These are phyloP conservation scores for Selaginella moellendorffii DNA, from an alignment of 75 land plant genomes.

Conservation along the genomic window DNA sequence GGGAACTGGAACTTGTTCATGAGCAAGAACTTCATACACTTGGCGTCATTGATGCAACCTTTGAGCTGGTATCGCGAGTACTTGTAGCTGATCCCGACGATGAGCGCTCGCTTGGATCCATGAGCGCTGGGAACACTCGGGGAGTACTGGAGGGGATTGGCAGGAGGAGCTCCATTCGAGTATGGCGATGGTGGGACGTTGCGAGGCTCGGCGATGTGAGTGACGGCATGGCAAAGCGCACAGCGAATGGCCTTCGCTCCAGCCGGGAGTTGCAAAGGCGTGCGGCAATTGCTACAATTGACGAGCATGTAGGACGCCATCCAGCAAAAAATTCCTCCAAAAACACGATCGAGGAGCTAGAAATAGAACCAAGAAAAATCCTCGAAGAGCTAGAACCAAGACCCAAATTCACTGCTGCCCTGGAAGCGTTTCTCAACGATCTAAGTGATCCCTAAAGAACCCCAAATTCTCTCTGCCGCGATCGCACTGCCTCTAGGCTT, in stretches of 20 bases:
- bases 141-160: slow-evolving; percentile 29
- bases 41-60: slow-evolving; percentile 92
- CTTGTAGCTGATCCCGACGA: slow-evolving; percentile 65
- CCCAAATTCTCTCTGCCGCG: too few relatives aligned
- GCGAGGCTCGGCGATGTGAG: slow-evolving; percentile 33
- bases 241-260: slow-evolving; percentile 68
- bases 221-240: slow-evolving; percentile 49
- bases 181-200: slow-evolving; percentile 5
- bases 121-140: slow-evolving; percentile 30
- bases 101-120: slow-evolving; percentile 72
- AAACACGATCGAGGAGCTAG: too few relatives aligned
- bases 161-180: slow-evolving; percentile 22
- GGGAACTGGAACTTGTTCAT: slow-evolving; percentile 70
- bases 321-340: too few relatives aligned
- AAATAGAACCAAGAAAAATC: too few relatives aligned
- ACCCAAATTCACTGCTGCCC: too few relatives aligned
- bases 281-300: slow-evolving; percentile 47
- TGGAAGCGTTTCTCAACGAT: too few relatives aligned
- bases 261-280: slow-evolving; percentile 58
- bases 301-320: slow-evolving; percentile 32
- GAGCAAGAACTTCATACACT: slow-evolving; percentile 70
- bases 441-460: too few relatives aligned
- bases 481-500: too few relatives aligned
- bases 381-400: too few relatives aligned
- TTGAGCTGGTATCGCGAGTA: slow-evolving; percentile 69